These are phyloP conservation scores for Escovopsis sp. DNA, from an alignment of 2,329 filamentous ascomycete species.

Conservation along the genomic window DNA sequence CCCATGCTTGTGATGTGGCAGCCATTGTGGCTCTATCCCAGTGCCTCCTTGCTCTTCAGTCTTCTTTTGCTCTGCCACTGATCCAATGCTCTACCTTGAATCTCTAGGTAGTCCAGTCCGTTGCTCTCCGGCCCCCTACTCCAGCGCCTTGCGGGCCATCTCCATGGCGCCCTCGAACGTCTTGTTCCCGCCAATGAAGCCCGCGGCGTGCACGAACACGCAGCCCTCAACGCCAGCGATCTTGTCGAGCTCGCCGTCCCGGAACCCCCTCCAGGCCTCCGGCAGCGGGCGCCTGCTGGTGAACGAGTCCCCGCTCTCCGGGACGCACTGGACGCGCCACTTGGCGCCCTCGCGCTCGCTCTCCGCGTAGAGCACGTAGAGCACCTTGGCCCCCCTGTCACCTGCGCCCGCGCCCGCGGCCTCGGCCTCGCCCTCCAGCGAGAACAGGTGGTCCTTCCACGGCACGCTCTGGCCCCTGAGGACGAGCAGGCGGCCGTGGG, in stretches of 20 bases:
- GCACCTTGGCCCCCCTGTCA: constrained; percentile 27
- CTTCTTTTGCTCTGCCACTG: neutral
- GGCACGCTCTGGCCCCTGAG: constrained; percentile 66
- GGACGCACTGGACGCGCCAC: constrained; percentile 92
- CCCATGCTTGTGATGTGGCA: no score
- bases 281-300: constrained; percentile 83
- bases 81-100: neutral
- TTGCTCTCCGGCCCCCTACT: no score
- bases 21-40: neutral
- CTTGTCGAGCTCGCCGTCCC: constrained; percentile 71
- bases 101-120: no score
- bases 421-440: constrained; percentile 45
- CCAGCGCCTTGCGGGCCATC: constrained; percentile 69
- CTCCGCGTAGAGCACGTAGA: constrained; percentile 89
- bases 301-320: constrained; percentile 71
- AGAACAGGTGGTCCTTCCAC: constrained; percentile 95
- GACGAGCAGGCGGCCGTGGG: constrained; percentile 66
- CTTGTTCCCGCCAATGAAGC: constrained; percentile 93
- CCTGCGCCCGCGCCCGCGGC: constrained; percentile 10
- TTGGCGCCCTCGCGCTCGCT: constrained; percentile 59
- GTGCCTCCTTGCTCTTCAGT: neutral
- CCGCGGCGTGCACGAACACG: constrained; percentile 86
- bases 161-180: constrained; percentile 75
- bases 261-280: constrained; percentile 79
- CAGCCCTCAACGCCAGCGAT: constrained; percentile 56